A percentile compares a stretch with the other conserved stretches of the same genome.
These are phyloP conservation scores for Salvia rosmarinus DNA, from an alignment of 257 asterid species.

Conservation along the genomic window DNA sequence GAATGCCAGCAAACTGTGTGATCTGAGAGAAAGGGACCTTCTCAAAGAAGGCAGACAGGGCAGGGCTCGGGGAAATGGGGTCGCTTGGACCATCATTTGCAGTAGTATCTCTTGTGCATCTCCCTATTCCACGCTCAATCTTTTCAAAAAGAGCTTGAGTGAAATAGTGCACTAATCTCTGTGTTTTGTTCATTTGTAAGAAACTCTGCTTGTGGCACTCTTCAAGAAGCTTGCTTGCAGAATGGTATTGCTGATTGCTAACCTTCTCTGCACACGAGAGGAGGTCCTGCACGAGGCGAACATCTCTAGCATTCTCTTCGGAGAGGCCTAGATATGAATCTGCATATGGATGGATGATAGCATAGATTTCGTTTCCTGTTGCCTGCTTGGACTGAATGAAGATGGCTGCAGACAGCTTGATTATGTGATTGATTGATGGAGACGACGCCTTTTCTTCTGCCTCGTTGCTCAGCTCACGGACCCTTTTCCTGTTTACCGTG, in stretches of 20 bases:
- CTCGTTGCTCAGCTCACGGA: constrained; percentile 12
- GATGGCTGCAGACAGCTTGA: constrained; percentile 49
- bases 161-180: constrained; percentile 46
- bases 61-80: not conserved
- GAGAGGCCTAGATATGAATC: constrained; percentile 32
- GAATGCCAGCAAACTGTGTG: constrained; percentile 45
- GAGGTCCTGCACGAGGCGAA: constrained; percentile 49
- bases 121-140: constrained; percentile 46
- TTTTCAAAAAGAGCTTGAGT: constrained; percentile 49
- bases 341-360: constrained; percentile 40
- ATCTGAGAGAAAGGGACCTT: constrained; percentile 44
- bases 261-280: constrained; percentile 54
- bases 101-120: not conserved
- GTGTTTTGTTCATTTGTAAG: constrained; percentile 34
- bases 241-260: constrained; percentile 33
- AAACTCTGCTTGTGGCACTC: constrained; percentile 38
- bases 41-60: constrained; percentile 36
- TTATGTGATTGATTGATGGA: constrained; percentile 33
- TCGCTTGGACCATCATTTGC: not conserved
- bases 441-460: not conserved
- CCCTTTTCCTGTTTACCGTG: constrained; percentile 26
- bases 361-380: constrained; percentile 28
- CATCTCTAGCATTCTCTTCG: constrained; percentile 35
- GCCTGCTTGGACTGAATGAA: constrained; percentile 40
- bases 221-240: constrained; percentile 39